Evolutionary conservation across 169 alveolate genomes (phyloP).

Genomic region (Babesia gibsoni): DNA sequence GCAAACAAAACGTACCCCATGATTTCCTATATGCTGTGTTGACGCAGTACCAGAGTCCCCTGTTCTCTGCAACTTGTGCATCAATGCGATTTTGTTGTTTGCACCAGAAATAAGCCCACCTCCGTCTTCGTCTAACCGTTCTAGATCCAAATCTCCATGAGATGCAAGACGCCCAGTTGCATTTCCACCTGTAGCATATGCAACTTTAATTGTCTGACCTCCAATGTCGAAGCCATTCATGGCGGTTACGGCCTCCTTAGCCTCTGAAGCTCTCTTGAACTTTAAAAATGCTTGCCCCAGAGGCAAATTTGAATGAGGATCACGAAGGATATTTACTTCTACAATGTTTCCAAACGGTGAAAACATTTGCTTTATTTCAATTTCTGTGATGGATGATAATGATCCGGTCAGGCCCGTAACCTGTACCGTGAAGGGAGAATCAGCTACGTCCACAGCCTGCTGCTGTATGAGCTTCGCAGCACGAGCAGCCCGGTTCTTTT

Average conservation of each 20-base stretch:
- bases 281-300: conserved; percentile 90
- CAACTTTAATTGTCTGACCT: conserved; percentile 87
- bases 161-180: conserved; percentile 32
- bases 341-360: conserved; percentile 93
- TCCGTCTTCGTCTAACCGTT: conserved; percentile 71
- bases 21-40: neutral
- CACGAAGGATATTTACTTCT: conserved; percentile 87
- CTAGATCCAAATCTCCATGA: conserved; percentile 57
- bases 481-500: conserved; percentile 96
- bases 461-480: conserved; percentile 86
- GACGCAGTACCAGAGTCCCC: neutral
- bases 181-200: conserved; percentile 36
- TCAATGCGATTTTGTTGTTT: conserved; percentile 73
- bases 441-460: conserved; percentile 81
- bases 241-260: conserved; percentile 91
- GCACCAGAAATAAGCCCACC: conserved; percentile 80
- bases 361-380: conserved; percentile 88
- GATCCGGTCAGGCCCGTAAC: conserved; percentile 92
- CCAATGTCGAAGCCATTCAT: conserved; percentile 93
- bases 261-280: conserved; percentile 90
- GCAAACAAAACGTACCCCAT: neutral
- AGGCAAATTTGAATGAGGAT: conserved; percentile 84
- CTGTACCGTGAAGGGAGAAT: conserved; percentile 85
- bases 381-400: conserved; percentile 80
- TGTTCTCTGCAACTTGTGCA: conserved; percentile 76